Conservation (phyloP, 1,284 basidiomycete genomes). For the Cutaneotrichosporon sp. region DNA sequence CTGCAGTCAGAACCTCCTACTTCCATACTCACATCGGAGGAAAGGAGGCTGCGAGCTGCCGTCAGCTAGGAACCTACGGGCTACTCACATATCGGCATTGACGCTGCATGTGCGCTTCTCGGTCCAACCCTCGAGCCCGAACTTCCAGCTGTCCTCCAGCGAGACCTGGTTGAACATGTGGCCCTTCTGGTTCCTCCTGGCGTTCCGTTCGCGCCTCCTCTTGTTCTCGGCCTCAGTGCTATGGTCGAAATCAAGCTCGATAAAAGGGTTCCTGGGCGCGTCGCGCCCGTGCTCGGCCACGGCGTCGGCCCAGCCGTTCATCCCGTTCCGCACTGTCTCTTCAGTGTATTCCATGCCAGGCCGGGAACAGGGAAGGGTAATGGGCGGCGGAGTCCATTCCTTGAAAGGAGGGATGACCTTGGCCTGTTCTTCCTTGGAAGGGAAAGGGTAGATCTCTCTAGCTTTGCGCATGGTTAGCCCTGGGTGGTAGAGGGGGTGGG, state of each 20-base stretch:
- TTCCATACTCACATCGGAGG: conserved; percentile 23
- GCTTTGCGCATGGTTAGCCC: neutral
- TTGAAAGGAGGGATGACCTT: conserved; percentile 2
- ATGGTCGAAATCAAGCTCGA: neutral
- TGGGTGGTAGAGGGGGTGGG: neutral
- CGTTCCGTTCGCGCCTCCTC: too few species aligned
- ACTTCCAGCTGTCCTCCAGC: conserved; percentile 28
- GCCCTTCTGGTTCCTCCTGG: neutral
- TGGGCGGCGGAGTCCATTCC: conserved; percentile 1
- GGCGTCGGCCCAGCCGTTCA: conserved; percentile 3
- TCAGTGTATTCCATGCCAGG: conserved; percentile 1
- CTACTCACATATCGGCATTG: conserved; percentile 24
- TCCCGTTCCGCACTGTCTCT: neutral
- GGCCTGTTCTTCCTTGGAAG: neutral
- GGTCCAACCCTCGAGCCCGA: conserved; percentile 28
- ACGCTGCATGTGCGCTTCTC: conserved; percentile 24
- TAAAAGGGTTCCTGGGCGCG: conserved; percentile 6
- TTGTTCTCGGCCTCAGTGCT: too few species aligned
- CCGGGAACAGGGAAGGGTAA: conserved; percentile 1
- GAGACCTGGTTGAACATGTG: conserved; percentile 3
- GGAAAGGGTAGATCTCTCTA: neutral
- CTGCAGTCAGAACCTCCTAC: conserved; percentile 14
- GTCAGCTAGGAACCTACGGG: neutral
- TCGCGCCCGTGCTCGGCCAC: conserved; percentile 4
- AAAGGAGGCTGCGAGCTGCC: conserved; percentile 31